Conservation (phyloP, 23 red algal species). For the Gracilariopsis chorda region DNA sequence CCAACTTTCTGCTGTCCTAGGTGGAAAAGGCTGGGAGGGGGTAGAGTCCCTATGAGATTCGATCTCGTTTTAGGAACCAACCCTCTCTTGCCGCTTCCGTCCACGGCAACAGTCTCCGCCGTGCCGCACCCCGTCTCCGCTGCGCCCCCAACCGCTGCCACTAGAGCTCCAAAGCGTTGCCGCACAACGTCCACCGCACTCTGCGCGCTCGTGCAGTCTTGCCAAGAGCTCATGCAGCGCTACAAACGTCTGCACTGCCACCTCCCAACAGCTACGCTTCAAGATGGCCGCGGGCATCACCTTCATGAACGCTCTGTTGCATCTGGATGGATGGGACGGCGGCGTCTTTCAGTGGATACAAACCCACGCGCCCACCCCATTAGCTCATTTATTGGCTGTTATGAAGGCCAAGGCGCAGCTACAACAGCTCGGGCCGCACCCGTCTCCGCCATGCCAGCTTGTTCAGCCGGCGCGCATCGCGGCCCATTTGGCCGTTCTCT, state of each 20-base stretch:
- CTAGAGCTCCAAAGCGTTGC: conserved; percentile 19
- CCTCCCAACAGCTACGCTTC: conserved; percentile 47
- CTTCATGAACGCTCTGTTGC: conserved; percentile 36
- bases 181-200: conserved; percentile 21
- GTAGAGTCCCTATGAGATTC: no score
- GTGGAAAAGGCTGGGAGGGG: no score
- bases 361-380: conserved; percentile 14
- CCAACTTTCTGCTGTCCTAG: no score
- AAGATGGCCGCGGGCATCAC: conserved; percentile 7
- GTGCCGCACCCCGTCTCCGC: background rate
- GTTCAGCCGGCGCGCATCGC: no score
- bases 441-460: background rate
- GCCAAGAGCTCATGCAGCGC: conserved; percentile 5
- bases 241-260: conserved; percentile 3
- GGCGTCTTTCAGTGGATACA: conserved; percentile 62
- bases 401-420: background rate
- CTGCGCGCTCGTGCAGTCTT: conserved; percentile 32
- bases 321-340: conserved; percentile 49
- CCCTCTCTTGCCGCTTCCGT: conserved; percentile 4
- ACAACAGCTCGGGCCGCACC: background rate
- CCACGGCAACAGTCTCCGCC: conserved; percentile 5
- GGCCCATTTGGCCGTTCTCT: no score
- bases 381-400: background rate
- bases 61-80: no score
- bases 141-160: background rate